Base-by-base conservation (phyloP, 2,329 filamentous ascomycete genomes). In the Zarea fungicola region DNA sequence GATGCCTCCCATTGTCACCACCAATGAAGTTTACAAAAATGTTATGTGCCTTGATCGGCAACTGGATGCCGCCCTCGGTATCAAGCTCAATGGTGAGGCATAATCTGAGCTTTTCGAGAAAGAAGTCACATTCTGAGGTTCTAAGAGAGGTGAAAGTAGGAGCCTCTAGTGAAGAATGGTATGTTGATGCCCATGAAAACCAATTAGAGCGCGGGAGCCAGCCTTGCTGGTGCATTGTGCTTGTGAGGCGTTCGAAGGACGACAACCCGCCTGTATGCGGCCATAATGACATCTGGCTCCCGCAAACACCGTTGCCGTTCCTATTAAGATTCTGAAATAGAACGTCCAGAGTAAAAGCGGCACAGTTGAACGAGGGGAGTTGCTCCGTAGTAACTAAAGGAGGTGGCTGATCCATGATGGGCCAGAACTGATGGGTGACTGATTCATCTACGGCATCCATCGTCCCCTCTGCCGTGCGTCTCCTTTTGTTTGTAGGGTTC, bases 401-500 rank as follows among this genome's bases (percentile, higher is more conserved):
- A 8, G 37, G 11, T 5, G 21, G 19, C 9, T 16, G 6, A 7
- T 21, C 16, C 16, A 16, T 16, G 16, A 42, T 7, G 3, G 45
- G 45, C 45, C 45, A 48, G 21, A 42, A 42, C 3, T 28, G 29
- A 9, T 21, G 28, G 9, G 11, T 28, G 7, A 28, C 16, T 3
- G 13, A 16, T 10, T 22, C 35, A 23, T 40, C 28, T 11, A 19
- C 16, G 28, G n/a, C 11, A 28, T 21, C n/a, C 16, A 6, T 16
- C 25, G 10, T 8, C 7, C 31, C 19, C 8, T 34, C 45, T 8
- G n/a, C 29, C 1, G 18, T 21, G 19, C 45, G 36, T n/a, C 23
- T 51, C 42, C 61, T 55, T 42, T 63, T 64, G 22, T 51, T 49
- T 4, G 55, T 52, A 26, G 46, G 42, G 4, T 34, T 32, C 14